A percentile compares a stretch with the other conserved stretches of the same genome.
Conservation (phyloP, 805 yeast genomes). For the Kregervanrija fluxuum region DNA sequence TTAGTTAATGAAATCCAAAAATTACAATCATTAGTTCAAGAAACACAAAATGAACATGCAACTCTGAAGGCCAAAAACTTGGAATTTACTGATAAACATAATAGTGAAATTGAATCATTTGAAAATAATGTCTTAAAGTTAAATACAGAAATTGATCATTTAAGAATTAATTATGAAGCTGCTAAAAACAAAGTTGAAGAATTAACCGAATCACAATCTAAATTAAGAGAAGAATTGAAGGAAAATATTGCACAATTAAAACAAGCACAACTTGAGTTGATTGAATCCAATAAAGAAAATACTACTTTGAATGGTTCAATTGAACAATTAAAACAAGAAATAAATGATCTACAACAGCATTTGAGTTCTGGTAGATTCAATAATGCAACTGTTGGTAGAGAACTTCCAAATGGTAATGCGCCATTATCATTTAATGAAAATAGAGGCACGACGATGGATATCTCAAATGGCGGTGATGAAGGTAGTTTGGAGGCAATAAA, state of each 20-base stretch:
- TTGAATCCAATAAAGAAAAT: conserved; percentile 55
- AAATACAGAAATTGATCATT: conserved; percentile 46
- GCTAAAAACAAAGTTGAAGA: conserved; percentile 56
- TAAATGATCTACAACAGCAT: conserved; percentile 27
- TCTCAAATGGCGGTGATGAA: conserved; percentile 25
- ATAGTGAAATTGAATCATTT: conserved; percentile 40
- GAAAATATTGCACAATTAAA: conserved; percentile 55
- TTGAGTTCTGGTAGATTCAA: conserved; percentile 12
- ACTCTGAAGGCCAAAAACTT: conserved; percentile 47
- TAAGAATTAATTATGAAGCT: conserved; percentile 48
- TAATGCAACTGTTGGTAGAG: conserved; percentile 8
- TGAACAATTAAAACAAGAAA: conserved; percentile 40
- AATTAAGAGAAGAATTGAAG: conserved; percentile 56
- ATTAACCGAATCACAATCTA: conserved; percentile 52
- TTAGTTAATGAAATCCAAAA: conserved; percentile 55
- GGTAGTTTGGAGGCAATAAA: conserved; percentile 61
- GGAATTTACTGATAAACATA: conserved; percentile 42
- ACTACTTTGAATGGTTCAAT: conserved; percentile 60
- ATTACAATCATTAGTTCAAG: conserved; percentile 44
- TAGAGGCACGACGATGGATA: background rate
- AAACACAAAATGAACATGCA: conserved; percentile 46
- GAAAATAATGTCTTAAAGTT: conserved; percentile 39
- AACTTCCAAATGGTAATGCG: conserved; percentile 9
- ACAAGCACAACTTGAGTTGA: conserved; percentile 49
- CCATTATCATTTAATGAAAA: conserved; percentile 11